These are phyloP conservation scores for Physcomitrium patens DNA, from an alignment of 225 moss, liverwort and hornwort species.

Conservation along the genomic window DNA sequence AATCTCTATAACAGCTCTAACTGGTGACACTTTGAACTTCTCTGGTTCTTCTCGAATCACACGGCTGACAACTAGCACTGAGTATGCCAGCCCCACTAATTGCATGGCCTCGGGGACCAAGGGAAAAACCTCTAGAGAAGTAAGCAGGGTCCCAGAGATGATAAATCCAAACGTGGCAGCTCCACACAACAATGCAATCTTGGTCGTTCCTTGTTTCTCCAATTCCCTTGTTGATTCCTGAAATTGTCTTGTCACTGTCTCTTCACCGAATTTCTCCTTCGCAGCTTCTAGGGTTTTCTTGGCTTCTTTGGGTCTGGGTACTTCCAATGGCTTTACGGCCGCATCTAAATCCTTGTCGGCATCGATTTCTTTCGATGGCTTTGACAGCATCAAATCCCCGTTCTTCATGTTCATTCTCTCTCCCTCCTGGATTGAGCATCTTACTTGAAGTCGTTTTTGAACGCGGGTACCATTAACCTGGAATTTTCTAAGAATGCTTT, in stretches of 20 bases:
- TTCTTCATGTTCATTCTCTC: slow-evolving; percentile 34
- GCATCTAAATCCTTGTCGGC: not conserved
- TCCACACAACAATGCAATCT: slow-evolving; percentile 46
- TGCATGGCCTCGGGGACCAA: slow-evolving; percentile 54
- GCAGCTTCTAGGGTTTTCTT: slow-evolving; percentile 41
- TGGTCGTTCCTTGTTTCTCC: slow-evolving; percentile 41
- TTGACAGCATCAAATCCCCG: slow-evolving; percentile 42
- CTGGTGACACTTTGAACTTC: slow-evolving; percentile 61
- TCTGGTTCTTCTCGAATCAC: slow-evolving; percentile 41
- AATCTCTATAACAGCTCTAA: slow-evolving; percentile 68
- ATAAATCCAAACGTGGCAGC: slow-evolving; percentile 47
- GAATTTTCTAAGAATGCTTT: not conserved
- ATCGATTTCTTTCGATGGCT: slow-evolving; percentile 34
- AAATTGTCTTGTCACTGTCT: slow-evolving; percentile 54
- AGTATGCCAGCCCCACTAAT: slow-evolving; percentile 53
- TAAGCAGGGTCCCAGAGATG: slow-evolving; percentile 49
- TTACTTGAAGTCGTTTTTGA: slow-evolving; percentile 19
- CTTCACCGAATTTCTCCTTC: slow-evolving; percentile 34
- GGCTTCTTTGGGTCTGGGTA: slow-evolving; percentile 28
- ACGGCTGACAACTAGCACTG: slow-evolving; percentile 57
- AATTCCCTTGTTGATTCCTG: slow-evolving; percentile 56
- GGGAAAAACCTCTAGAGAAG: slow-evolving; percentile 50
- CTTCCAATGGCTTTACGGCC: not conserved
- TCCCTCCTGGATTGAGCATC: slow-evolving; percentile 44
- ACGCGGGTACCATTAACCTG: slow-evolving; percentile 34